Percentiles rank a stretch among this genome's conserved stretches.
Conservation (phyloP, 495 filamentous ascomycete species). For the Neohortaea acidophila region DNA sequence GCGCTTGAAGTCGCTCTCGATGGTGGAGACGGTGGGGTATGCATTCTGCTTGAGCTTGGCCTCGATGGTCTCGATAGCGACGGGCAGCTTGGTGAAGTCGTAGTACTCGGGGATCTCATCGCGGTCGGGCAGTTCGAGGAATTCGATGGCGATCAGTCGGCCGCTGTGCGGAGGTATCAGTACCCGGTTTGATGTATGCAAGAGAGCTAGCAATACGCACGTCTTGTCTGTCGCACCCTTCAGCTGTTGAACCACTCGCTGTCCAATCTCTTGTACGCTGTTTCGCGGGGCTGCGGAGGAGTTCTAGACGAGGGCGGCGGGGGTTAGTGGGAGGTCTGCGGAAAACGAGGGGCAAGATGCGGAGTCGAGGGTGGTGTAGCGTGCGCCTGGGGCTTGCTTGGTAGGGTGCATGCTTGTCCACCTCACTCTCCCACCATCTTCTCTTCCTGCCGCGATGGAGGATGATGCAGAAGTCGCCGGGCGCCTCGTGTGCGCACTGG, state of each 20-base stretch:
- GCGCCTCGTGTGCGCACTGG: not conserved
- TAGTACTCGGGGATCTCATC: conserved; percentile 58
- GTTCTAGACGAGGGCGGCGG: conserved; percentile 8
- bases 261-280: conserved; percentile 41
- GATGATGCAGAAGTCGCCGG: not conserved
- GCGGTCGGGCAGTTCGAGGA: conserved; percentile 49
- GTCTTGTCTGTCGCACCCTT: conserved; percentile 55
- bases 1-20: conserved; percentile 63
- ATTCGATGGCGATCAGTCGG: conserved; percentile 53
- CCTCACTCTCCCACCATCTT: conserved; percentile 4
- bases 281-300: conserved; percentile 6
- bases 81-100: conserved; percentile 51
- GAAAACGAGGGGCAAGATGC: not conserved
- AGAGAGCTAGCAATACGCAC: conserved; percentile 30
- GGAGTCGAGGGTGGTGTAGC: conserved; percentile 10
- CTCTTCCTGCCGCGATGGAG: not conserved
- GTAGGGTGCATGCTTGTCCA: conserved; percentile 5
- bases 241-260: conserved; percentile 49
- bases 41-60: conserved; percentile 47
- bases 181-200: not conserved
- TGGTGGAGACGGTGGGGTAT: conserved; percentile 44
- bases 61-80: conserved; percentile 61
- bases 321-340: not conserved
- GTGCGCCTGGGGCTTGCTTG: conserved; percentile 6
- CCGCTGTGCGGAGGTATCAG: conserved; percentile 31